Evolutionary conservation across 179 eudicot genomes (phyloP).

Genomic region (Carnegiea gigantea): DNA sequence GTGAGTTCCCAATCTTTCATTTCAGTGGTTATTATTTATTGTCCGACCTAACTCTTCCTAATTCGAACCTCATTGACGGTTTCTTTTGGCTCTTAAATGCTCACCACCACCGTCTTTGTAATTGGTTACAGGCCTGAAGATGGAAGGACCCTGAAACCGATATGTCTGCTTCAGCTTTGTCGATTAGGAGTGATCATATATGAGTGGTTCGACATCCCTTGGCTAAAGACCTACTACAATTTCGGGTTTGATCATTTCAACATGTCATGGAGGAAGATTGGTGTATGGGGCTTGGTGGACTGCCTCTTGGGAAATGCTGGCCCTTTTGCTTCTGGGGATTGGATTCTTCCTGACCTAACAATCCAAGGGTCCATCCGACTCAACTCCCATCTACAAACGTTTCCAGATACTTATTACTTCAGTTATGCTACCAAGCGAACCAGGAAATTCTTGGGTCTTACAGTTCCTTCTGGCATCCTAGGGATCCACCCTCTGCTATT

Average conservation of each 20-base stretch:
- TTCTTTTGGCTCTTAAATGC: slow-evolving; percentile 6
- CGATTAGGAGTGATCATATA: slow-evolving; percentile 74
- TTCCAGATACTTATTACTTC: slow-evolving; percentile 87
- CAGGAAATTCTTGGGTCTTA: slow-evolving; percentile 50
- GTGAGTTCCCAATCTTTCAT: slow-evolving; percentile 48
- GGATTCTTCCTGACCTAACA: slow-evolving; percentile 94
- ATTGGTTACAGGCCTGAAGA: slow-evolving; percentile 69
- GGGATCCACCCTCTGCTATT: slow-evolving; percentile 84
- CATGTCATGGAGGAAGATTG: slow-evolving; percentile 76
- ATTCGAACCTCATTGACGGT: background rate
- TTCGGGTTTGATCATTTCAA: slow-evolving; percentile 95
- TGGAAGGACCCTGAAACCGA: slow-evolving; percentile 67
- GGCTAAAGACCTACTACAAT: slow-evolving; percentile 75
- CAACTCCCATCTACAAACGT: slow-evolving; percentile 65
- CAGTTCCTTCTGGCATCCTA: slow-evolving; percentile 71
- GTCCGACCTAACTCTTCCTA: background rate
- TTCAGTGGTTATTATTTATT: background rate
- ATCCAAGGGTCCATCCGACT: slow-evolving; percentile 80
- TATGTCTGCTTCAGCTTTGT: slow-evolving; percentile 66
- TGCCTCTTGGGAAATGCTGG: slow-evolving; percentile 75
- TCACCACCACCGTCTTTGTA: slow-evolving; percentile 1
- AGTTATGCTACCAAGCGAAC: slow-evolving; percentile 94
- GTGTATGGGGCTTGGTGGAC: slow-evolving; percentile 71
- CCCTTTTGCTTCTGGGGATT: slow-evolving; percentile 91
- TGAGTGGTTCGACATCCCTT: slow-evolving; percentile 86